Percentiles rank a stretch among this genome's conserved stretches.
These are phyloP conservation scores for Coniochaeta pulveracea DNA, from an alignment of 2,329 filamentous ascomycete species.

Conservation along the genomic window DNA sequence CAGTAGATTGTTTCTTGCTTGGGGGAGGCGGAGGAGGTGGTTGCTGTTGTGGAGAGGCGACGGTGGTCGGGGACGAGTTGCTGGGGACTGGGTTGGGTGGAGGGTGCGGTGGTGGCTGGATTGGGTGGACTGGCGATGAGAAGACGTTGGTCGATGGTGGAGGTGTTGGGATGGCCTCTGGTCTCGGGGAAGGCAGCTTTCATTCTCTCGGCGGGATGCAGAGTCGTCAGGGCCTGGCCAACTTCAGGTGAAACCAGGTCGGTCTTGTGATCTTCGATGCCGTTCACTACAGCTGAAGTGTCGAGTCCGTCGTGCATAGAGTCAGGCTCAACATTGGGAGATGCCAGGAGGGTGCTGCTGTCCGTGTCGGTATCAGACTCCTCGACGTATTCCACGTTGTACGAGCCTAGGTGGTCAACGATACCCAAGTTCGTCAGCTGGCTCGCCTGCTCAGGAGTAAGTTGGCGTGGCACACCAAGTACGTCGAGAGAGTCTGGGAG, in stretches of 20 bases:
- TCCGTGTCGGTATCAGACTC: slow-evolving; percentile 1
- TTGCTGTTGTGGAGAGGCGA: not conserved
- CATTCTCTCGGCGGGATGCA: slow-evolving; percentile 7
- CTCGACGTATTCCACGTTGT: slow-evolving; percentile 13
- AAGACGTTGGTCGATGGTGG: not conserved
- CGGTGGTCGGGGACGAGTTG: not conserved
- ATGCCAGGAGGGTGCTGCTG: not conserved
- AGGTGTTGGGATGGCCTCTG: not conserved
- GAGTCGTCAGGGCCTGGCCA: not conserved
- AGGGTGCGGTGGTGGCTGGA: not conserved
- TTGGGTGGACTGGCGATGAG: not conserved
- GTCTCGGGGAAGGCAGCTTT: slow-evolving; percentile 3
- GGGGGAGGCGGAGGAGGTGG: not conserved
- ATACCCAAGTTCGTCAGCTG: slow-evolving; percentile 27
- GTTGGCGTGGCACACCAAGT: slow-evolving; percentile 28
- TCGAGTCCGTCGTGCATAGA: too few relatives aligned
- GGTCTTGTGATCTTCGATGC: too few relatives aligned
- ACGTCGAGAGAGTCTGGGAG: slow-evolving; percentile 34
- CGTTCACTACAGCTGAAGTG: too few relatives aligned
- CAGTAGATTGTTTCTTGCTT: slow-evolving; percentile 18
- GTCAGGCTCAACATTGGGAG: too few relatives aligned
- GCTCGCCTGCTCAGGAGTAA: slow-evolving; percentile 23
- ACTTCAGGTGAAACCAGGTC: too few relatives aligned
- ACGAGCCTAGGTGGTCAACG: slow-evolving; percentile 12
- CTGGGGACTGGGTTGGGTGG: not conserved